Evolutionary conservation across 805 yeast species (phyloP).

Genomic region (Priceomyces carsonii): DNA sequence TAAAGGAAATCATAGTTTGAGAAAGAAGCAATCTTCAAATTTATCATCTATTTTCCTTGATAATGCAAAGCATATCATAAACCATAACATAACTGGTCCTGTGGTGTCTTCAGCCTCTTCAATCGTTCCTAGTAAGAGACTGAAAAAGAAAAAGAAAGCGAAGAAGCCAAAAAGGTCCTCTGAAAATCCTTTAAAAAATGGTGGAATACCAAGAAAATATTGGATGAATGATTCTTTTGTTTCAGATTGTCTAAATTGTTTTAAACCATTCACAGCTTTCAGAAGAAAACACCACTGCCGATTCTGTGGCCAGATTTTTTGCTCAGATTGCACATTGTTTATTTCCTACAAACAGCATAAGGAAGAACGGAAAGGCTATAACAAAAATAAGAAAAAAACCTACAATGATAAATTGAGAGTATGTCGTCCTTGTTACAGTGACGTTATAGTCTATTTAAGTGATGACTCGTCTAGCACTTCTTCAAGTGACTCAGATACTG

Average conservation of each 20-base stretch:
- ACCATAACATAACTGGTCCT: slow-evolving; percentile 22
- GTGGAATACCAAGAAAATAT: slow-evolving; percentile 71
- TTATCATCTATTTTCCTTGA: slow-evolving; percentile 35
- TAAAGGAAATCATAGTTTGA: slow-evolving; percentile 16
- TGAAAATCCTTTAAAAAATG: slow-evolving; percentile 45
- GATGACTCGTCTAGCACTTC: slow-evolving; percentile 61
- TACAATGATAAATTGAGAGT: slow-evolving; percentile 73
- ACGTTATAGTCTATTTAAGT: slow-evolving; percentile 67
- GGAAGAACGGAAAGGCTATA: slow-evolving; percentile 30
- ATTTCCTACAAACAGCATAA: slow-evolving; percentile 56
- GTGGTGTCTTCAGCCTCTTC: slow-evolving; percentile 35
- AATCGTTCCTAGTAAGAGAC: slow-evolving; percentile 15
- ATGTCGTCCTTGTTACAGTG: slow-evolving; percentile 74
- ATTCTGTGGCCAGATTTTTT: slow-evolving; percentile 93
- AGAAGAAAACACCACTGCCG: slow-evolving; percentile 94
- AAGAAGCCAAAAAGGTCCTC: slow-evolving; percentile 30
- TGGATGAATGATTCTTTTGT: slow-evolving; percentile 98
- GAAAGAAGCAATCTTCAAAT: slow-evolving; percentile 30
- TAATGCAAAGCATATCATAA: slow-evolving; percentile 38
- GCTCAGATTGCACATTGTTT: slow-evolving; percentile 77
- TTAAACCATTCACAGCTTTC: slow-evolving; percentile 76
- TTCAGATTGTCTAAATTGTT: slow-evolving; percentile 82
- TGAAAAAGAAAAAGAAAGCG: slow-evolving; percentile 22
- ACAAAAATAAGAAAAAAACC: slow-evolving; percentile 34
- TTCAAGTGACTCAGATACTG: slow-evolving; percentile 28